phyloP scores from a whole-genome alignment of 257 asterid genomes.

The Verbascum thapsus region DNA sequence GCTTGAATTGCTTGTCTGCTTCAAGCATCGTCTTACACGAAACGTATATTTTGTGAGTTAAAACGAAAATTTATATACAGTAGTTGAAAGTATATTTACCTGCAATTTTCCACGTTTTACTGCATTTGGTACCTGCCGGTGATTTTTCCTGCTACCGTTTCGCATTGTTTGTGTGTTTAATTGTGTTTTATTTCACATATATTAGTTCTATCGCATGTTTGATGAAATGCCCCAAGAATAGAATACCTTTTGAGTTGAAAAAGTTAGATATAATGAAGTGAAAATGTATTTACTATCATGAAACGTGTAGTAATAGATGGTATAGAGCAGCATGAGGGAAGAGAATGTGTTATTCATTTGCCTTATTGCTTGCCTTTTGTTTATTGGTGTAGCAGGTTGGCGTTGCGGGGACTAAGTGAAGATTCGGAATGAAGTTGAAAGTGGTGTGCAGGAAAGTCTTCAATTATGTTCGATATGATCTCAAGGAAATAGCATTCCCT shows the following conservation, averaged over 20 bases:
- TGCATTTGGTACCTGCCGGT: neutral
- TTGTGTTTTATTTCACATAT: neutral
- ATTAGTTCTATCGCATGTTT: neutral
- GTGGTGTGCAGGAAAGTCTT: slow-evolving; percentile 62
- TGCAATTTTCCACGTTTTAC: neutral
- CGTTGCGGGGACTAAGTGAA: neutral
- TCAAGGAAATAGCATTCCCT: slow-evolving; percentile 89
- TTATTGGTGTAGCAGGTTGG: no score
- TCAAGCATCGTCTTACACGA: neutral
- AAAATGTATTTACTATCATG: no score
- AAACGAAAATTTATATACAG: neutral
- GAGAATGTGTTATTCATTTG: neutral
- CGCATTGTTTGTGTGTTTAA: neutral
- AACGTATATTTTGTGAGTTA: neutral
- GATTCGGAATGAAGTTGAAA: slow-evolving; percentile 69
- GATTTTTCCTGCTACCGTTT: neutral
- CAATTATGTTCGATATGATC: slow-evolving; percentile 77
- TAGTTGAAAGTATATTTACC: neutral
- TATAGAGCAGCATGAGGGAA: neutral
- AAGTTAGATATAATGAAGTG: neutral
- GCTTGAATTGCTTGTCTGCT: neutral
- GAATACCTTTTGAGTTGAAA: neutral
- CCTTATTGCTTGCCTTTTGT: neutral
- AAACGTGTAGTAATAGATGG: neutral
- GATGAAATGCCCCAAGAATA: slow-evolving; percentile 17